phyloP scores from a whole-genome alignment of 139 green algal species.

The Marvania coccoides region DNA sequence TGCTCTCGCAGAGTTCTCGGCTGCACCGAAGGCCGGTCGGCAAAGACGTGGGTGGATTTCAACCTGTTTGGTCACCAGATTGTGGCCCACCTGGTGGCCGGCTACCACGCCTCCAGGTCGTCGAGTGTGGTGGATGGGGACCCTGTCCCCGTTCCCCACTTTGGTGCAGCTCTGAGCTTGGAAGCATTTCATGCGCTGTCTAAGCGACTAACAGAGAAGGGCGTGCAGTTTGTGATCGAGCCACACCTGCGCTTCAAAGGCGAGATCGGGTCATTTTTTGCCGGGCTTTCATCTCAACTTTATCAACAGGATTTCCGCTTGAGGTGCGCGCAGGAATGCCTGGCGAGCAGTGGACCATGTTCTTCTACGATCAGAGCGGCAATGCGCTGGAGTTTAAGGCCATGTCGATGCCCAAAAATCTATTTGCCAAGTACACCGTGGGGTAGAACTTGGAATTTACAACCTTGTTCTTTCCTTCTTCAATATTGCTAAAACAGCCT shows the following conservation, averaged over 20 bases:
- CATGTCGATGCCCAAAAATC: conserved; percentile 79
- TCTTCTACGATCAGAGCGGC: conserved; percentile 72
- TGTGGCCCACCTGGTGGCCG: conserved; percentile 61
- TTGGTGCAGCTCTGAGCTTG: conserved; percentile 54
- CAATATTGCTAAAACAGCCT: neutral
- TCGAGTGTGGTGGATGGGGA: conserved; percentile 63
- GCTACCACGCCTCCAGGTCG: conserved; percentile 43
- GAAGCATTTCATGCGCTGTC: conserved; percentile 69
- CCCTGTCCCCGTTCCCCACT: conserved; percentile 81
- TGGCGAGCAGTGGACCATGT: conserved; percentile 78
- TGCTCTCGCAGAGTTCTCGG: conserved; percentile 44
- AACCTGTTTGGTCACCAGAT: conserved; percentile 70
- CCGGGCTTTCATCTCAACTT: neutral
- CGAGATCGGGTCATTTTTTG: conserved; percentile 2
- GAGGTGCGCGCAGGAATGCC: conserved; percentile 24
- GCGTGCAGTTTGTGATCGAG: conserved; percentile 63
- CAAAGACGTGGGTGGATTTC: conserved; percentile 50
- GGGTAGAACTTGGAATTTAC: neutral
- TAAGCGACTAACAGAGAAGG: conserved; percentile 23
- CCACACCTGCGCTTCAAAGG: conserved; percentile 76
- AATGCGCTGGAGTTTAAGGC: conserved; percentile 92
- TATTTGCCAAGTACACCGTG: conserved; percentile 77
- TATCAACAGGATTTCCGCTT: neutral
- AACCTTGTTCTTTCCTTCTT: neutral
- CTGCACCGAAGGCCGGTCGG: conserved; percentile 52